A percentile compares a stretch with the other conserved stretches of the same genome.
Evolutionary conservation across 352 stramenopile genomes (phyloP).

Genomic region (Phytophthora vignae): DNA sequence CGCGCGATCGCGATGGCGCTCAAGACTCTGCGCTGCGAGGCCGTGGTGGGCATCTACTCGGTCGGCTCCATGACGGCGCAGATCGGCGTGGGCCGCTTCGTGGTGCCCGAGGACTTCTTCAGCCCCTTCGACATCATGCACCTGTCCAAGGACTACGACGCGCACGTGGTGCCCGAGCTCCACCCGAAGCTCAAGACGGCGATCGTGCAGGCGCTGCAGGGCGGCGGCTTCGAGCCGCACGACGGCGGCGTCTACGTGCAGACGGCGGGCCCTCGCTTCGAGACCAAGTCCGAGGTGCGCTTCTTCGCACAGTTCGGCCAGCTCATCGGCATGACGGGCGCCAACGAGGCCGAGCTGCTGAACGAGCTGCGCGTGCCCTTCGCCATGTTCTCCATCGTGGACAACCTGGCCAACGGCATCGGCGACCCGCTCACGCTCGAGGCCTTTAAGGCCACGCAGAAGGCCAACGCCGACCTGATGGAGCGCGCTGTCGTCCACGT

Average conservation of each 20-base stretch:
- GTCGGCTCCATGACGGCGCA: conserved; percentile 83
- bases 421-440: conserved; percentile 82
- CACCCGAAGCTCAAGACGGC: conserved; percentile 50
- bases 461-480: conserved; percentile 74
- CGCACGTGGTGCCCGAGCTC: conserved; percentile 85
- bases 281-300: conserved; percentile 92
- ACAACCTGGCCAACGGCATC: conserved; percentile 91
- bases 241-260: conserved; percentile 90
- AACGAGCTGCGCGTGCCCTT: conserved; percentile 87
- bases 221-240: conserved; percentile 56
- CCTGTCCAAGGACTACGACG: conserved; percentile 83
- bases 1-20: conserved; percentile 74
- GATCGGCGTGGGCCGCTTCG: conserved; percentile 44
- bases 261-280: conserved; percentile 85
- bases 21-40: conserved; percentile 63
- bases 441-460: conserved; percentile 83
- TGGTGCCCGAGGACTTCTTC: conserved; percentile 91
- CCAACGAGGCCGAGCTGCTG: conserved; percentile 87
- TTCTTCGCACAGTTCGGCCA: conserved; percentile 90
- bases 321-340: conserved; percentile 90
- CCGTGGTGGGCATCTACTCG: conserved; percentile 88
- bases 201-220: conserved; percentile 58
- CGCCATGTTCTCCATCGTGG: conserved; percentile 89
- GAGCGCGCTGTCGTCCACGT: conserved; percentile 69
- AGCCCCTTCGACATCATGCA: conserved; percentile 89